Base-by-base conservation (phyloP, 176 grass and related monocot genomes). In the Dactylis glomerata region DNA sequence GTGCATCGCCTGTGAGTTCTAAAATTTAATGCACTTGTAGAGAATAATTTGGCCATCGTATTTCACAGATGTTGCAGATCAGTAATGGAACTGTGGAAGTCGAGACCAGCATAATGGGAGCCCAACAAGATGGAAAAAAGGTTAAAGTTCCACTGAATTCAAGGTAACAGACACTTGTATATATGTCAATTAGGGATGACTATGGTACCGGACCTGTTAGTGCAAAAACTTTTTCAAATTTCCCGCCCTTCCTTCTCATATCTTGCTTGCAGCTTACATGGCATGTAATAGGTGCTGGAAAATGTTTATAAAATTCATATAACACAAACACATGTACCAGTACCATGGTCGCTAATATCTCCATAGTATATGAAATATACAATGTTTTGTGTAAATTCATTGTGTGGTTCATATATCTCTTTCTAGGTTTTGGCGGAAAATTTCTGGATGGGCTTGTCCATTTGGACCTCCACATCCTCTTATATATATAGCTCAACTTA, bases 91-190 rank as follows among this genome's bases (percentile, higher is more conserved):
- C 91, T 46, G 96, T 98, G 38, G 91, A 98, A 86, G 86, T 98
- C 58, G 96, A 98, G 64, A 50, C 87, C 10, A 83, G 77, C 85
- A 81, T 98, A 17, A 95, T 98, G 87, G 87, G 92, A 78, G 34
- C 49, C 44, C 91, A 93, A 75, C 91, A 98, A 85, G 92, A 97
- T 77, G 84, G 89, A 6, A 97, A 91, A 88, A 95, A 88, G 83
- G 80, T 93, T 19, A 98, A 98, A 67, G 80, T 98, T 93, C 96
- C 96, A 61, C 75, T 98, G 24, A 95, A 98, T 93, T 97, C 90
- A 20, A 97, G 95, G 95, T 84, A 78, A 59, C 36, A 23, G 68
- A 13, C 63, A 62, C 81, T 65, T 26, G 6, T 82, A 30, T 41
- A 28, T 79, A n/a, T n/a, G 32, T 40, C 83, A 24, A 67, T 57